Percentiles rank a stretch among this genome's conserved stretches.
Conservation (phyloP, 2,329 filamentous ascomycete genomes). For the Didymella segeticola region DNA sequence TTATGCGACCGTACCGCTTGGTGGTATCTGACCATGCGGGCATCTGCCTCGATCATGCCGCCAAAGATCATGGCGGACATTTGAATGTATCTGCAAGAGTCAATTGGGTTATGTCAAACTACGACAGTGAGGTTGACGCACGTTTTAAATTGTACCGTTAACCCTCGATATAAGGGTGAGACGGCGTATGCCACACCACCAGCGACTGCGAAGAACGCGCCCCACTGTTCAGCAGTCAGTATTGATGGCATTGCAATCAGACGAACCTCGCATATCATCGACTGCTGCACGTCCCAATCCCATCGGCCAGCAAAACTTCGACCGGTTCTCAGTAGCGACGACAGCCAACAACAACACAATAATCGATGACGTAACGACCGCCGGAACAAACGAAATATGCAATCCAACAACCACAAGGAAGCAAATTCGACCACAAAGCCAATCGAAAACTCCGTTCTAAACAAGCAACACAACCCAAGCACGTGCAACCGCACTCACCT, state of each 20-base stretch:
- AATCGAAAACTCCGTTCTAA: too few species aligned
- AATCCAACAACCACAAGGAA: too few species aligned
- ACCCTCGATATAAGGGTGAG: conserved; percentile 73
- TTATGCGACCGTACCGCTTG: conserved; percentile 69
- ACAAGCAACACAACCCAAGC: background rate
- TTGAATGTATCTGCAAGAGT: conserved; percentile 74
- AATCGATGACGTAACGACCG: background rate
- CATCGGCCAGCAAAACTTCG: background rate
- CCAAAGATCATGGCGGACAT: conserved; percentile 88
- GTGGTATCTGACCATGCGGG: conserved; percentile 71
- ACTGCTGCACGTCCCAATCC: too few species aligned
- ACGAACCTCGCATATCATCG: too few species aligned
- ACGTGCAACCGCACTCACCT: conserved; percentile 53
- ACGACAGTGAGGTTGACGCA: conserved; percentile 10
- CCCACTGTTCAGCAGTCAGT: conserved; percentile 63
- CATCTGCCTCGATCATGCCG: conserved; percentile 77
- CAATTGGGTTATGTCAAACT: too few species aligned
- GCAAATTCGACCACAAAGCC: too few species aligned
- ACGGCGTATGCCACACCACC: conserved; percentile 68
- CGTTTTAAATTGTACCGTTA: conserved; percentile 48
- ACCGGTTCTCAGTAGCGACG: background rate
- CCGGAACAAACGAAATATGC: background rate
- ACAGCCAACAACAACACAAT: background rate
- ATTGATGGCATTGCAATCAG: too few species aligned
- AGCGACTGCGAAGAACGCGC: conserved; percentile 67